Conservation (phyloP, 352 stramenopile species). For the Phytophthora colocasiae region DNA sequence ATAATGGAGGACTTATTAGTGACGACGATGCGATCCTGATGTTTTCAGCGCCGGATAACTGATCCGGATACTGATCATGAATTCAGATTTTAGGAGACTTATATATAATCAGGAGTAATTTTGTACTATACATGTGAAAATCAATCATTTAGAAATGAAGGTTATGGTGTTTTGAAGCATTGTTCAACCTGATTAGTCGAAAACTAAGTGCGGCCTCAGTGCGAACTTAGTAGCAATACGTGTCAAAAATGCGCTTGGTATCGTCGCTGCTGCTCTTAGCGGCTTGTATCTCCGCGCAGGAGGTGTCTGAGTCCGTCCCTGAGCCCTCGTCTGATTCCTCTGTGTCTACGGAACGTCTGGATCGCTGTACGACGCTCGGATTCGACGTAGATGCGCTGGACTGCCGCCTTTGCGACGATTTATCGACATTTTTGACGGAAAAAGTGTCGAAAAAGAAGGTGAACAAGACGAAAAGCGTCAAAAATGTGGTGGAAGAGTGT, state of each 20-base stretch:
- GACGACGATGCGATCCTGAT: slow-evolving; percentile 12
- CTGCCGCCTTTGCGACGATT: slow-evolving; percentile 60
- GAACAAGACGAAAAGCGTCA: slow-evolving; percentile 8
- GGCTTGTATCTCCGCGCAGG: slow-evolving; percentile 11
- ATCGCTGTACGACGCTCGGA: slow-evolving; percentile 46
- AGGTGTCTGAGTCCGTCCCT: background rate
- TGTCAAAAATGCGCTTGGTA: slow-evolving; percentile 11
- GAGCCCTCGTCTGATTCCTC: background rate
- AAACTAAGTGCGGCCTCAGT: too few species aligned
- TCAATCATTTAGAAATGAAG: background rate
- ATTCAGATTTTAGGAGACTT: too few species aligned
- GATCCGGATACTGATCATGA: slow-evolving; percentile 1
- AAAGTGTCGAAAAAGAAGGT: slow-evolving; percentile 4
- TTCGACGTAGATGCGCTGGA: slow-evolving; percentile 71
- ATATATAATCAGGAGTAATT: too few species aligned
- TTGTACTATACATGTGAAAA: too few species aligned
- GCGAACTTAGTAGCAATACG: too few species aligned
- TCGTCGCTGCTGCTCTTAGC: slow-evolving; percentile 10
- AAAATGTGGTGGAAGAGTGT: slow-evolving; percentile 42
- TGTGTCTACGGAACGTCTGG: slow-evolving; percentile 5
- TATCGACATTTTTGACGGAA: slow-evolving; percentile 43
- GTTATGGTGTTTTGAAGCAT: background rate
- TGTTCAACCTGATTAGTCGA: slow-evolving; percentile 6
- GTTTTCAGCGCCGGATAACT: slow-evolving; percentile 6
- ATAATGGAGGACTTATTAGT: slow-evolving; percentile 7